These are phyloP conservation scores for Discostella stelligera DNA, from an alignment of 352 stramenopile genomes.

Conservation along the genomic window DNA sequence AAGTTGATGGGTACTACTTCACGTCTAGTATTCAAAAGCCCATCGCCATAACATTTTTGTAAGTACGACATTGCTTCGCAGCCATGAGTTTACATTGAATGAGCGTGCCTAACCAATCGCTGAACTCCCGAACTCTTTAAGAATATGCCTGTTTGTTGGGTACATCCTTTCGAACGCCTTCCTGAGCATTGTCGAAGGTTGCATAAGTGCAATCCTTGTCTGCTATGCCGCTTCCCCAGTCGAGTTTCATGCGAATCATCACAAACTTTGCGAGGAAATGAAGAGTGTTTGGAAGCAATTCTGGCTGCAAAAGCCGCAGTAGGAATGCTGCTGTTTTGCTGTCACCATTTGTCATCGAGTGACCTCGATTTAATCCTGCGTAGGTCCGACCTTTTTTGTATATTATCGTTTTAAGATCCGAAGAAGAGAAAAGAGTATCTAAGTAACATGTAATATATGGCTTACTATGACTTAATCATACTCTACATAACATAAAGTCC, in stretches of 20 bases:
- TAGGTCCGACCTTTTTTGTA: background rate
- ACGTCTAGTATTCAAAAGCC: slow-evolving; percentile 62
- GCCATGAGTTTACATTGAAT: background rate
- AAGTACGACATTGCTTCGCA: slow-evolving; percentile 5
- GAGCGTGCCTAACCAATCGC: slow-evolving; percentile 4
- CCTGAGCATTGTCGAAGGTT: slow-evolving; percentile 89
- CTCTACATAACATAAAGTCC: too few relatives aligned
- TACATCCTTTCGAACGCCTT: slow-evolving; percentile 87
- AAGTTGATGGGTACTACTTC: slow-evolving; percentile 71
- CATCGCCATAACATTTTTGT: slow-evolving; percentile 54
- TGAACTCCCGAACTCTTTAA: slow-evolving; percentile 2
- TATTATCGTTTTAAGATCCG: background rate
- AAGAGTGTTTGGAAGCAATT: slow-evolving; percentile 56
- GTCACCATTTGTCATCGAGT: slow-evolving; percentile 8
- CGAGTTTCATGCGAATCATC: slow-evolving; percentile 56
- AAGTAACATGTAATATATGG: background rate
- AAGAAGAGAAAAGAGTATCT: background rate
- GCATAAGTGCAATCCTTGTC: slow-evolving; percentile 91
- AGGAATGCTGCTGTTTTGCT: background rate
- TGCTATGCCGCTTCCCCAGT: slow-evolving; percentile 88
- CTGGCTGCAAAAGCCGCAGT: slow-evolving; percentile 36
- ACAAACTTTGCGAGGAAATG: slow-evolving; percentile 55
- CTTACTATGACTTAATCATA: too few relatives aligned
- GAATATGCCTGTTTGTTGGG: slow-evolving; percentile 86
- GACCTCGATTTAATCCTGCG: background rate